Evolutionary conservation across 1,284 basidiomycete species (phyloP).

Genomic region (Golubevia sp.): DNA sequence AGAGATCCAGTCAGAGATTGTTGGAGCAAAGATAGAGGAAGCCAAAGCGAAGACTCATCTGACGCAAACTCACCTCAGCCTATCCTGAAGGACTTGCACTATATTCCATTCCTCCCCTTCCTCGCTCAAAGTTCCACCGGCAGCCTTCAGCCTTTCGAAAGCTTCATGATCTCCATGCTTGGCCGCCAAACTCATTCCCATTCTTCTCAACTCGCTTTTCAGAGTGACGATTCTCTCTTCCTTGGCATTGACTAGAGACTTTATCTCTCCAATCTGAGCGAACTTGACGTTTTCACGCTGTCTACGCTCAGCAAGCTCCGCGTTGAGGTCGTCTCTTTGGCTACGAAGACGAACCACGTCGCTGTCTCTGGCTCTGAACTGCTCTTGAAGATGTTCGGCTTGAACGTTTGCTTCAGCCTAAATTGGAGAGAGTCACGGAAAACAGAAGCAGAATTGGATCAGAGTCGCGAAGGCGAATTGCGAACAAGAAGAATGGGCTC

Average conservation of each 20-base stretch:
- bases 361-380: conserved; percentile 41
- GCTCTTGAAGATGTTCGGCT: conserved; percentile 44
- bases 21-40: too few species aligned
- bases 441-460: not conserved
- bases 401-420: conserved; percentile 34
- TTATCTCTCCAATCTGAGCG: conserved; percentile 52
- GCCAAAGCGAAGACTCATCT: too few species aligned
- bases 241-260: conserved; percentile 43
- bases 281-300: conserved; percentile 48
- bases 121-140: not conserved
- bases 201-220: conserved; percentile 34
- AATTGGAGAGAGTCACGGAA: conserved; percentile 17
- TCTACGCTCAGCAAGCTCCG: conserved; percentile 48
- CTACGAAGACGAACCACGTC: conserved; percentile 49
- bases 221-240: conserved; percentile 44
- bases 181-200: conserved; percentile 35
- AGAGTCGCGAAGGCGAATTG: not conserved
- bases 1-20: too few species aligned
- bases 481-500: not conserved
- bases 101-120: too few species aligned
- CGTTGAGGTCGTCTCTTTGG: conserved; percentile 52
- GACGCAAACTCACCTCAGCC: too few species aligned
- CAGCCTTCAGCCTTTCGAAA: conserved; percentile 14
- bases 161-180: conserved; percentile 28
- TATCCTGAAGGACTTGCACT: too few species aligned